Evolutionary conservation across 2,329 filamentous ascomycete genomes (phyloP), one percentile per base, ranked within the genome.

Genomic region (Aspergillus persii): DNA sequence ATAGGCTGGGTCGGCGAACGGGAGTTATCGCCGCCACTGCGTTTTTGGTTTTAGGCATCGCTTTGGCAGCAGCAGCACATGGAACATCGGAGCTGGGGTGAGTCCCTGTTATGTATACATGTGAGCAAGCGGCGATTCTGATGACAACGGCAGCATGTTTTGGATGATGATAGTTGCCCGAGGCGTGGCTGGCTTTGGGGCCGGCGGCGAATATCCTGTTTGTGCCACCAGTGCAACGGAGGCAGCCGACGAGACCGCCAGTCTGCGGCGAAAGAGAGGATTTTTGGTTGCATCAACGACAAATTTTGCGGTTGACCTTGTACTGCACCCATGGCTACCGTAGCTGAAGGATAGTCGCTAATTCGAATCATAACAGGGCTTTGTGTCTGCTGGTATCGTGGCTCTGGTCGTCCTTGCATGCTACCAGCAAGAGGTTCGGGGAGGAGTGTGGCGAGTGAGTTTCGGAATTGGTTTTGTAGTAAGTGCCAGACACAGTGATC

Each of bases 381-480:
- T 69, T 12, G 63, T 69, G 26, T 60, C 53, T 9, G 61, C 68
- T 2, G 65, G 66, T 3, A 56, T 71, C 7, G 63, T 71, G 3
- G 62, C 67, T 9, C 48, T 71, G 2, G 69, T 71, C 52, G 63
- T 70, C 11, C 53, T 72, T 2, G 67, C 64, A 6, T 66, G 62
- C 55, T 71, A 65, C 46, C 26, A 63, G 3, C 58, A 71, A 29
- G 52, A 64, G 11, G 50, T 57, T 15, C 61, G 60, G 8, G 58
- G 65, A 23, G 66, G 67, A 9, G 80, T 84, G 3, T 84, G 82
- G 82, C 73, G 83, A 39, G 74, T 79, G 0, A 75, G 75, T 0
- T 82, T 85, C 59, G 81, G 78, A 0, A 71, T 84, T 3, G 82
- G 82, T 18, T 71, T 80, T 9, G 68, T 83, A 27, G 67, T 67